Conservation (phyloP, 306 rosid genomes). For the Lablab purpureus region DNA sequence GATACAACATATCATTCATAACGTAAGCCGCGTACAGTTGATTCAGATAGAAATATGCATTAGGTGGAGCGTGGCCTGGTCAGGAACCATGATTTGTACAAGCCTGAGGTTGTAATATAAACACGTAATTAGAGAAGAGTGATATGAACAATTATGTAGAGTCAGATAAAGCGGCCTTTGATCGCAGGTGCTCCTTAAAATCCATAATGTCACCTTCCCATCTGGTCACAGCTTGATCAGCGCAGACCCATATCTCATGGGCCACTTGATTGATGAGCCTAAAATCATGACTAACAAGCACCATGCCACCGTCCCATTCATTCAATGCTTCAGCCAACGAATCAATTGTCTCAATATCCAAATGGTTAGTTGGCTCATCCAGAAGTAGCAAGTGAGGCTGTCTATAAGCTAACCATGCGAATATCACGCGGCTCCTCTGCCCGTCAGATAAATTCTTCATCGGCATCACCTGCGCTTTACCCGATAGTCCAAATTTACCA, state of each 20-base stretch:
- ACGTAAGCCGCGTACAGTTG: constrained; percentile 36
- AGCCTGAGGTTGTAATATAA: not conserved
- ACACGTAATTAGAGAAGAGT: constrained; percentile 10
- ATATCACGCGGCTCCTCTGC: constrained; percentile 93
- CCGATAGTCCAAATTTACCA: constrained; percentile 90
- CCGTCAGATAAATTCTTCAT: constrained; percentile 97
- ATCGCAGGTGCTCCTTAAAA: constrained; percentile 83
- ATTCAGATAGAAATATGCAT: constrained; percentile 36
- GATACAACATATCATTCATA: constrained; percentile 44
- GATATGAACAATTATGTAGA: constrained; percentile 42
- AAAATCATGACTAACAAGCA: constrained; percentile 97
- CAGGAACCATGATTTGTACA: constrained; percentile 42
- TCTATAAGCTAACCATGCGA: constrained; percentile 95
- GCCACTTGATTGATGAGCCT: constrained; percentile 99
- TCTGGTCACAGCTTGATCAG: constrained; percentile 80
- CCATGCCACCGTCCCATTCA: constrained; percentile 99
- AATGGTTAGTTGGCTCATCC: constrained; percentile 97
- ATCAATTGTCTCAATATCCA: constrained; percentile 97
- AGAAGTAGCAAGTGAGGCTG: constrained; percentile 91
- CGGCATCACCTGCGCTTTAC: constrained; percentile 99
- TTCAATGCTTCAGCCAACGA: constrained; percentile 95
- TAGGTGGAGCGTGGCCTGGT: constrained; percentile 26
- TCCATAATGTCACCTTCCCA: constrained; percentile 98
- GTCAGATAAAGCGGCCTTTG: constrained; percentile 79
- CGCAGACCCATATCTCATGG: constrained; percentile 96